Evolutionary conservation across 2,329 filamentous ascomycete species (phyloP).

Genomic region (Lanzia echinophila): DNA sequence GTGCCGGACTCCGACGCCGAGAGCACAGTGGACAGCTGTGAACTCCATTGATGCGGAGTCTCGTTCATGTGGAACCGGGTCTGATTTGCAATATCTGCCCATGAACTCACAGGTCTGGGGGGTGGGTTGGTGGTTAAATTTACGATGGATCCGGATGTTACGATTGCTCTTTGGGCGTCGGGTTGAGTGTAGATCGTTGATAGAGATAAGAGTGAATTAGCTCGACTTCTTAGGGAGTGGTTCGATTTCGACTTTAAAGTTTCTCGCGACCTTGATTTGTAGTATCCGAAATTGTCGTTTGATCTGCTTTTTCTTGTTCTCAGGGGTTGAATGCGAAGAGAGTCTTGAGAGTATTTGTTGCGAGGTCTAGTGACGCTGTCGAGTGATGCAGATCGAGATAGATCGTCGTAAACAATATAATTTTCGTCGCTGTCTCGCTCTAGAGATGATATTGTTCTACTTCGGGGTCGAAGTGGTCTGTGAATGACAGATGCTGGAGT

Average conservation of each 20-base stretch:
- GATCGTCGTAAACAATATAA: constrained; percentile 46
- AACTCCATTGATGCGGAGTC: constrained; percentile 54
- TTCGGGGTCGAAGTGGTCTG: constrained; percentile 28
- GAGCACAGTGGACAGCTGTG: constrained; percentile 56
- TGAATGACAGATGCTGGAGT: constrained; percentile 30
- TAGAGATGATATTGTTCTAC: constrained; percentile 13
- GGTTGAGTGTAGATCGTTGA: constrained; percentile 41
- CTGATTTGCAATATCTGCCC: constrained; percentile 27
- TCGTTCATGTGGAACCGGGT: constrained; percentile 39
- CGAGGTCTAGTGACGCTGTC: constrained; percentile 23
- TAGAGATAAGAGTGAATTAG: constrained; percentile 49
- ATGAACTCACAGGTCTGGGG: constrained; percentile 27
- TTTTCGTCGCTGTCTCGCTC: constrained; percentile 34
- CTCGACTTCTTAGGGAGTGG: constrained; percentile 28
- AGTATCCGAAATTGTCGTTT: constrained; percentile 43
- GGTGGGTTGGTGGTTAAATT: constrained; percentile 20
- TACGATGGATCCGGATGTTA: constrained; percentile 25
- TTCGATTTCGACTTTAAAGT: constrained; percentile 32
- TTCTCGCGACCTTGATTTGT: constrained; percentile 46
- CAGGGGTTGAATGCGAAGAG: constrained; percentile 50
- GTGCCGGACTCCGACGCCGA: constrained; percentile 54
- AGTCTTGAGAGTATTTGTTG: constrained; percentile 52
- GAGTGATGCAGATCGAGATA: constrained; percentile 34
- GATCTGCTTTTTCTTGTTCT: constrained; percentile 42
- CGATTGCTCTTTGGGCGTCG: constrained; percentile 25